Conservation (phyloP, 1,139 yeast species). For the Magnusiomyces suaveolens region DNA sequence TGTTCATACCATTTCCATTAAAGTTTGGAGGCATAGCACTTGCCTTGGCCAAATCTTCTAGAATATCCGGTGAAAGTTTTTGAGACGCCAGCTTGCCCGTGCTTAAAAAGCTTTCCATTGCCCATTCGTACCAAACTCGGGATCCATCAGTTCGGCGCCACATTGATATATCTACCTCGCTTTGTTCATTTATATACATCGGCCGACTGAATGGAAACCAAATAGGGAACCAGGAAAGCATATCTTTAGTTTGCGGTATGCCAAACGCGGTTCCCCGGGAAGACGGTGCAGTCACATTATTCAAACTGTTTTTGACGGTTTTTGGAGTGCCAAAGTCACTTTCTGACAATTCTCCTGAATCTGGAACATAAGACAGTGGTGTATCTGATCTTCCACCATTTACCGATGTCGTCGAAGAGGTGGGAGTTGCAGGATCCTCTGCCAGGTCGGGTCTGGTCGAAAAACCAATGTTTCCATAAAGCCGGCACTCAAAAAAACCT, state of each 20-base stretch:
- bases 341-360: not conserved
- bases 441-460: constrained; percentile 42
- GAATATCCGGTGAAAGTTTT: not conserved
- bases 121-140: constrained; percentile 71
- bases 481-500: constrained; percentile 62
- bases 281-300: not conserved
- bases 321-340: not conserved
- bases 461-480: constrained; percentile 50
- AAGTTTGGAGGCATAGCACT: not conserved
- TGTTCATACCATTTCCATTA: not conserved
- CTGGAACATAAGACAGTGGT: not conserved
- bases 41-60: not conserved
- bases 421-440: not conserved
- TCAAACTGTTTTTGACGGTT: not conserved
- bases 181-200: constrained; percentile 41
- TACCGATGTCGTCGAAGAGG: not conserved
- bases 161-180: constrained; percentile 43
- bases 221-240: constrained; percentile 64
- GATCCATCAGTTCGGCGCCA: constrained; percentile 36
- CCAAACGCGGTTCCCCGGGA: constrained; percentile 15
- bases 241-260: constrained; percentile 39
- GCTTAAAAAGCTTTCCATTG: constrained; percentile 40
- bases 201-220: constrained; percentile 58
- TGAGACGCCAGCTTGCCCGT: constrained; percentile 2
- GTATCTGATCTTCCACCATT: not conserved